These are phyloP conservation scores for Diddensiella caesifluorescens DNA, from an alignment of 805 yeast species.

Conservation along the genomic window DNA sequence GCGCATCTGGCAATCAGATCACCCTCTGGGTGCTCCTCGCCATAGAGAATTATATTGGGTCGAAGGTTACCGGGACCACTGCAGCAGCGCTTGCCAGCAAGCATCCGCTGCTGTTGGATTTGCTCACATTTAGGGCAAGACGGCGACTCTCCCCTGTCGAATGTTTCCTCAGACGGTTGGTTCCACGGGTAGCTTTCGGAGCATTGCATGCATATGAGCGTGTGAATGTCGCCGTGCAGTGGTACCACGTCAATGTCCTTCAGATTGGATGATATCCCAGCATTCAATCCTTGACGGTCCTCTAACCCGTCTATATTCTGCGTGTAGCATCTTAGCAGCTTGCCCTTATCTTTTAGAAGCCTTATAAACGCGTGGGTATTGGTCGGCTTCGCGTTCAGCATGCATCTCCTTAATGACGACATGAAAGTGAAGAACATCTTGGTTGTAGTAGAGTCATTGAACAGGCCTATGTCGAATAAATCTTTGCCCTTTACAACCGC, in stretches of 20 bases:
- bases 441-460: conserved; percentile 61
- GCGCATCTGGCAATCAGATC: conserved; percentile 72
- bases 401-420: conserved; percentile 67
- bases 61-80: conserved; percentile 74
- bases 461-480: conserved; percentile 79
- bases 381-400: conserved; percentile 69
- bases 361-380: conserved; percentile 74
- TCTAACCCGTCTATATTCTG: conserved; percentile 94
- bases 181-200: conserved; percentile 57
- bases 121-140: conserved; percentile 67
- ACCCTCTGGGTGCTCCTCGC: conserved; percentile 87
- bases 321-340: conserved; percentile 80
- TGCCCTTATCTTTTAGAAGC: conserved; percentile 52
- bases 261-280: conserved; percentile 51
- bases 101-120: conserved; percentile 49
- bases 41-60: conserved; percentile 88
- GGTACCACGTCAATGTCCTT: conserved; percentile 73
- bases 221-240: conserved; percentile 82
- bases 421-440: conserved; percentile 82
- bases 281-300: conserved; percentile 51
- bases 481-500: conserved; percentile 78
- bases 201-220: conserved; percentile 72
- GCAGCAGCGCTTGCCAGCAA: conserved; percentile 61
- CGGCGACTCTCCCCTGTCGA: conserved; percentile 64
- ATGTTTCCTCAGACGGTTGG: conserved; percentile 39